These are phyloP conservation scores for Helichrysum umbraculigerum DNA, from an alignment of 129 eudicot genomes.

Conservation along the genomic window DNA sequence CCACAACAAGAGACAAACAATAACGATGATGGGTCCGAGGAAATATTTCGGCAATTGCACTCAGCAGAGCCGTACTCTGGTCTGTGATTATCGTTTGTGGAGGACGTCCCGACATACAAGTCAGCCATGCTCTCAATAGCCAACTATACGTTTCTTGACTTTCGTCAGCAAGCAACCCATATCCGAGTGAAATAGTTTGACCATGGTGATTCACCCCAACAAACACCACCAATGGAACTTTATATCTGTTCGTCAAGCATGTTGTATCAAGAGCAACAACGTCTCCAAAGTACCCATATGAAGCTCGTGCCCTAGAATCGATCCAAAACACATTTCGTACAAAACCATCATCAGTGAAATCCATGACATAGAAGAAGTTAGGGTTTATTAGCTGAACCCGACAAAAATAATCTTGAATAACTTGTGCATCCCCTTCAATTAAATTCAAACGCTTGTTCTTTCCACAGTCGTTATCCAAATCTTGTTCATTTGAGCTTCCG, in stretches of 20 bases:
- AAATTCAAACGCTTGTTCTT: conserved; percentile 51
- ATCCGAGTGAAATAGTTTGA: conserved; percentile 63
- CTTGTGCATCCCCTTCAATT: conserved; percentile 51
- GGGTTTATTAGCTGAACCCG: conserved; percentile 64
- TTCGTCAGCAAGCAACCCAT: conserved; percentile 70
- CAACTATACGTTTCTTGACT: conserved; percentile 64
- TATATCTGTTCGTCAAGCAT: conserved; percentile 50
- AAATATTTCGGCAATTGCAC: conserved; percentile 64
- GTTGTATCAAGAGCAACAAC: conserved; percentile 76
- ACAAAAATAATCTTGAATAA: conserved; percentile 50
- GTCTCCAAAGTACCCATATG: conserved; percentile 69
- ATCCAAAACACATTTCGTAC: conserved; percentile 79
- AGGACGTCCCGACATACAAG: conserved; percentile 83
- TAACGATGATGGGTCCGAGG: conserved; percentile 76
- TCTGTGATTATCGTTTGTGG: conserved; percentile 77
- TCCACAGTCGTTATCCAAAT: conserved; percentile 32
- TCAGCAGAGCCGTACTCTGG: conserved; percentile 49
- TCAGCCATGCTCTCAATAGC: conserved; percentile 79
- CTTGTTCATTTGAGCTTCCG: conserved; percentile 56
- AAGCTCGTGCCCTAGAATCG: conserved; percentile 81
- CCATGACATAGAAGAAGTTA: conserved; percentile 72
- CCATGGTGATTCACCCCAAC: conserved; percentile 84
- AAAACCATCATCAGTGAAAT: conserved; percentile 70
- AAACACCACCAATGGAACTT: conserved; percentile 64
- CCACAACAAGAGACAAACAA: conserved; percentile 53